Evolutionary conservation across 192 early-diverging fungal species (phyloP).

Genomic region (Anaeromyces robustus): DNA sequence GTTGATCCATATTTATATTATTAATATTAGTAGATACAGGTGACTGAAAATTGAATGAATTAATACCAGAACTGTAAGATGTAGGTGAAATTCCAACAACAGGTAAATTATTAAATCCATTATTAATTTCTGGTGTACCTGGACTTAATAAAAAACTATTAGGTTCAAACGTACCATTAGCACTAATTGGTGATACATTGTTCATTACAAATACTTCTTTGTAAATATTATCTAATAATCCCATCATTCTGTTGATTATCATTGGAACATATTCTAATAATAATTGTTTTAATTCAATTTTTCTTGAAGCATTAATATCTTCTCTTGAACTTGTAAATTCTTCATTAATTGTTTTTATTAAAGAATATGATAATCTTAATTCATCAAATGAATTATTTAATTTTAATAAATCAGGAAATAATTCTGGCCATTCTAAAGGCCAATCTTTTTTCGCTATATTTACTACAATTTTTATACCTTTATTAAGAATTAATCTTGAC

Average conservation of each 20-base stretch:
- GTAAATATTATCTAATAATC: neutral
- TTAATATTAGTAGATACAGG: neutral
- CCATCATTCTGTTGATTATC: neutral
- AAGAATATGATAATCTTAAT: neutral
- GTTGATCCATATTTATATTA: neutral
- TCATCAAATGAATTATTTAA: neutral
- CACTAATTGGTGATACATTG: neutral
- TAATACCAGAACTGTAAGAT: neutral
- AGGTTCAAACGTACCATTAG: neutral
- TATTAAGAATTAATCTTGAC: neutral
- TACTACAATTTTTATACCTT: neutral
- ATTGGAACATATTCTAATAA: neutral
- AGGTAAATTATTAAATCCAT: neutral
- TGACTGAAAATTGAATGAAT: neutral
- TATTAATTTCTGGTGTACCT: neutral
- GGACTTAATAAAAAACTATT: neutral
- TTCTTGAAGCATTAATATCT: neutral
- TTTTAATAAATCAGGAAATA: neutral
- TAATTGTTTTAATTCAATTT: neutral
- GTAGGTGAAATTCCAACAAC: neutral
- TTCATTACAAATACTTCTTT: neutral
- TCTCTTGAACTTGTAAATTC: neutral
- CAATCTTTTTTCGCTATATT: neutral
- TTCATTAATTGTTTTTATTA: neutral
- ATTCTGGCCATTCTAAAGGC: neutral